Evolutionary conservation across 106 monocot species (phyloP), one percentile per base, ranked within the genome.

Genomic region (Ottelia alismoides): DNA sequence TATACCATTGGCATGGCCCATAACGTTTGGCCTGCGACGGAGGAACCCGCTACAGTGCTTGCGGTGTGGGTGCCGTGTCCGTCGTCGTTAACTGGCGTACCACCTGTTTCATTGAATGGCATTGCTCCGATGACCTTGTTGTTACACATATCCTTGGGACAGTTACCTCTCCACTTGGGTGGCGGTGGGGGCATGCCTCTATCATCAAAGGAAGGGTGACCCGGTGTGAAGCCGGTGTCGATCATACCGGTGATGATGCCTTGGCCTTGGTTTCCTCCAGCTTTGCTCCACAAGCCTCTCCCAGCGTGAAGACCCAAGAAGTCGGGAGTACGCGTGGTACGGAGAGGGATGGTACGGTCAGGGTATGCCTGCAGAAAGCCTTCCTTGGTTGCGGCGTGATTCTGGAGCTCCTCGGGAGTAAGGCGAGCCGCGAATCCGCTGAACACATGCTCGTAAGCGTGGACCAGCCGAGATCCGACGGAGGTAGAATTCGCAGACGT

Each of bases 121-220:
- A 12, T 61, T 2, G 47, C 28, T 11, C 61, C 61, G 12, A 61
- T 49, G 28, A 61, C 7, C 49, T 61, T 61, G 49, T 61, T 61
- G 61, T 45, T 65, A 40, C 65, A 65, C 26, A 40, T n/a, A 31
- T 20, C 2, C 2, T 14, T 7, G 2, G 31, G 20, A 30, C 67
- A 67, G 7, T 12, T 32, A 1, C 67, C 67, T 12, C 57, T 60
- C 81, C 81, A 87, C 21, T 65, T 78, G 16, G 47, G 2, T 1
- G 80, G 80, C 12, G 73, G 66, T 10, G 48, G 52, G 0, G 61
- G 65, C 56, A 72, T 60, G 4, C 61, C 68, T 3, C 27, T 19
- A 24, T 61, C 78, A 2, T 22, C 22, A 59, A 81, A 87, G 21
- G 86, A 87, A 3, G 66, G 56, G 53, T 87, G 81, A 16, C 18